Conservation (phyloP, 441 rosid genomes). For the Pelargonium citronellum region DNA sequence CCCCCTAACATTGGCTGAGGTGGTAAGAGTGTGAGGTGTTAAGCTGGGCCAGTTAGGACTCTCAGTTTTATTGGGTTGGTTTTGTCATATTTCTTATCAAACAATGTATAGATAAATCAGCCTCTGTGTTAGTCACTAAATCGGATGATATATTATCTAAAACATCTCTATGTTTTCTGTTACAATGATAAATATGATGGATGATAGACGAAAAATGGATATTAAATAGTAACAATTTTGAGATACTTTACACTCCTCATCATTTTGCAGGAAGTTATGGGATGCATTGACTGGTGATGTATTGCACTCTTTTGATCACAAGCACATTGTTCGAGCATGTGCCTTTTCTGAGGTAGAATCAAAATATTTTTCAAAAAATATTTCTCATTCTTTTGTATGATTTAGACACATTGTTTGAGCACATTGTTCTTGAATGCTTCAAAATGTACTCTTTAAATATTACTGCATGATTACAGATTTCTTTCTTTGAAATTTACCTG, state of each 20-base stretch:
- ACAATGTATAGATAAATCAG: neutral
- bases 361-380: slow-evolving; percentile 6
- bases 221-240: neutral
- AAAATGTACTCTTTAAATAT: neutral
- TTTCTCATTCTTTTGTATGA: neutral
- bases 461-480: neutral
- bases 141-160: neutral
- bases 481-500: neutral
- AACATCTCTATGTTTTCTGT: neutral
- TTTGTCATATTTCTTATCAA: neutral
- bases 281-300: slow-evolving; percentile 91
- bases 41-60: neutral
- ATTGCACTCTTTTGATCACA: slow-evolving; percentile 91
- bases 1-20: slow-evolving; percentile 1
- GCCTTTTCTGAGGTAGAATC: slow-evolving; percentile 75
- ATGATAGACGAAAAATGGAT: too few species aligned
- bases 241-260: neutral
- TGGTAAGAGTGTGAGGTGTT: neutral
- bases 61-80: neutral
- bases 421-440: neutral
- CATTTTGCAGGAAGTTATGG: slow-evolving; percentile 75
- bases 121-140: neutral
- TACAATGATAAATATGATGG: neutral
- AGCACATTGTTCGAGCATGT: slow-evolving; percentile 92
- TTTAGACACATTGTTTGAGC: too few species aligned